phyloP scores from a whole-genome alignment of 768 basidiomycete species.

The Termitomyces sp. region DNA sequence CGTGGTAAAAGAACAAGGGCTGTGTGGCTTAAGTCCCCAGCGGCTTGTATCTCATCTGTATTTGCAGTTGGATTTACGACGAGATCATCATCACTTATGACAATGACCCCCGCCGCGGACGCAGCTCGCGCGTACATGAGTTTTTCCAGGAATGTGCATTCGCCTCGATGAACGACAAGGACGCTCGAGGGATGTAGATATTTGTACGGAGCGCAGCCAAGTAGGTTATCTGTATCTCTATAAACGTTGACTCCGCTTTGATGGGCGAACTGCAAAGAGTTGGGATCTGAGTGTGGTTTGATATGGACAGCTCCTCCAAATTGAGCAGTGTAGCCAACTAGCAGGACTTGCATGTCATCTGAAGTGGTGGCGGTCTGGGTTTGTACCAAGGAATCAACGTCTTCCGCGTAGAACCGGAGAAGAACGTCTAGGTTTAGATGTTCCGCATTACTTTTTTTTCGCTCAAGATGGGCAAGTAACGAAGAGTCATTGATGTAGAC shows the following conservation, averaged over 20 bases:
- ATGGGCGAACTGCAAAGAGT: conserved; percentile 40
- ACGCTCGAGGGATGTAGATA: conserved; percentile 42
- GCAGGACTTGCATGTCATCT: conserved; percentile 37
- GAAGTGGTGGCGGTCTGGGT: conserved; percentile 28
- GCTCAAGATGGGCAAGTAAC: conserved; percentile 28
- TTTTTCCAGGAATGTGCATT: conserved; percentile 88
- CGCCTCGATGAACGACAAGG: conserved; percentile 68
- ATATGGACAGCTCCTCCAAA: conserved; percentile 64
- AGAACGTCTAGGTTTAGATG: conserved; percentile 47
- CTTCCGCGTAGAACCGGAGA: conserved; percentile 54
- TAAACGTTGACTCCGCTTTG: conserved; percentile 50
- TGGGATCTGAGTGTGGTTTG: conserved; percentile 15
- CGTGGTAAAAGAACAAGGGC: conserved; percentile 55
- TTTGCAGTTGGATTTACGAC: conserved; percentile 65
- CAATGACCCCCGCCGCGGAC: conserved; percentile 74
- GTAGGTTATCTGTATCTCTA: conserved; percentile 43
- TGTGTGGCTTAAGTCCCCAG: conserved; percentile 53
- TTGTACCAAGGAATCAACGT: conserved; percentile 41
- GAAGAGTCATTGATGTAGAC: conserved; percentile 77
- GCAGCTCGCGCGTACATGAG: conserved; percentile 60
- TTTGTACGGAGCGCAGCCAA: conserved; percentile 57
- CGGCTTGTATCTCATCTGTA: conserved; percentile 45
- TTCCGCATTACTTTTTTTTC: conserved; percentile 18
- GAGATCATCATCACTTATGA: conserved; percentile 59
- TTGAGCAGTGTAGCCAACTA: conserved; percentile 57